These are phyloP conservation scores for Lentinula detonsa DNA, from an alignment of 768 basidiomycete genomes.

Conservation along the genomic window DNA sequence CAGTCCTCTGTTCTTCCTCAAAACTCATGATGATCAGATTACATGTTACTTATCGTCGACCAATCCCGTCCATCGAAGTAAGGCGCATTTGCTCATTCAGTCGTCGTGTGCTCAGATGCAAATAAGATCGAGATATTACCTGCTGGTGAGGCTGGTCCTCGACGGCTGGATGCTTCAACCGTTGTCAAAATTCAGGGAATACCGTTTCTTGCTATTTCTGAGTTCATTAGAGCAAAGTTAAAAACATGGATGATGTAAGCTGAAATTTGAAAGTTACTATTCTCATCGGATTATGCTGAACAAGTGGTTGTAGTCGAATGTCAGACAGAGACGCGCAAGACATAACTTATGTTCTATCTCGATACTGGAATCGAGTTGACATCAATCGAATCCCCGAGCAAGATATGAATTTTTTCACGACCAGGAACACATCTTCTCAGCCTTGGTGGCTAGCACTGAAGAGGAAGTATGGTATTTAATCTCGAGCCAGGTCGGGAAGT, in stretches of 20 bases:
- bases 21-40: slow-evolving; percentile 36
- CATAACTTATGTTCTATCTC: slow-evolving; percentile 62
- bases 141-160: slow-evolving; percentile 77
- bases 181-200: slow-evolving; percentile 64
- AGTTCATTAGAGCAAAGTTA: slow-evolving; percentile 82
- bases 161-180: slow-evolving; percentile 60
- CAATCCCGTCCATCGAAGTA: slow-evolving; percentile 76
- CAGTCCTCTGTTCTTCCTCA: neutral
- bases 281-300: slow-evolving; percentile 11
- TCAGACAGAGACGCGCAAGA: slow-evolving; percentile 73
- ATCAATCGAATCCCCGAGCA: slow-evolving; percentile 82
- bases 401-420: slow-evolving; percentile 77
- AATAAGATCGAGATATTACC: slow-evolving; percentile 75
- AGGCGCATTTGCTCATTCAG: slow-evolving; percentile 17
- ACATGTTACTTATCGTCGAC: slow-evolving; percentile 67
- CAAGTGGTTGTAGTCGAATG: slow-evolving; percentile 44
- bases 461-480: slow-evolving; percentile 52
- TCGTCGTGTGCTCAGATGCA: slow-evolving; percentile 3
- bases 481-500: neutral
- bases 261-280: slow-evolving; percentile 6
- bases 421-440: slow-evolving; percentile 49
- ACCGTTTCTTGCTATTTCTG: slow-evolving; percentile 80
- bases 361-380: slow-evolving; percentile 79
- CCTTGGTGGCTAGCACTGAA: slow-evolving; percentile 73
- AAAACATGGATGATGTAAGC: slow-evolving; percentile 78